These are phyloP conservation scores for Backusella westeae DNA, from an alignment of 192 early-diverging fungal species.

Conservation along the genomic window DNA sequence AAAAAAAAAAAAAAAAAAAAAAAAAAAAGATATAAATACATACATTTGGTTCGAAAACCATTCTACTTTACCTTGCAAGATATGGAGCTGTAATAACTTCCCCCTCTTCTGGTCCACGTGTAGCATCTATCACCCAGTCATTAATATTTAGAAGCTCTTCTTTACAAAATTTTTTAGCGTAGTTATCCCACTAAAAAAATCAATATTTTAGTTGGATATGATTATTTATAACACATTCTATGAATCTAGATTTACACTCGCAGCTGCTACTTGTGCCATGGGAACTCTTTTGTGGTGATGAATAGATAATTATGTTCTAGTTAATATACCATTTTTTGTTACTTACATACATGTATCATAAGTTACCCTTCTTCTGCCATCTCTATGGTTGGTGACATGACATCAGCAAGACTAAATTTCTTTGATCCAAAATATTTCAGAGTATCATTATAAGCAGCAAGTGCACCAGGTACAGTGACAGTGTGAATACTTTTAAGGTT, in stretches of 20 bases:
- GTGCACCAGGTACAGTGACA: conserved; percentile 71
- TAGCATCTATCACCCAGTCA: conserved; percentile 49
- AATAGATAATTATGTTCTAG: too few relatives aligned
- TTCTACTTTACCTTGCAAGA: conserved; percentile 42
- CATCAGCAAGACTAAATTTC: conserved; percentile 48
- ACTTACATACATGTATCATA: too few relatives aligned
- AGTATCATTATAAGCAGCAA: conserved; percentile 69
- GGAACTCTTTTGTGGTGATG: too few relatives aligned
- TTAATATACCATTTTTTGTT: too few relatives aligned
- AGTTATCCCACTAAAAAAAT: neutral
- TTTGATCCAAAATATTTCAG: conserved; percentile 62
- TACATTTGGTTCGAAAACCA: neutral
- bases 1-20: too few relatives aligned
- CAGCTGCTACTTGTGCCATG: too few relatives aligned
- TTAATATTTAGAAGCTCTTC: conserved; percentile 33
- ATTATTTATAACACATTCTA: too few relatives aligned
- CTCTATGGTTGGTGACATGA: conserved; percentile 64
- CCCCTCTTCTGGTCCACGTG: conserved; percentile 52
- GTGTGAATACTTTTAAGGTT: conserved; percentile 40
- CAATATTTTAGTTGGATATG: too few relatives aligned
- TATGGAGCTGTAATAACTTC: conserved; percentile 58
- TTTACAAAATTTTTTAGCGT: conserved; percentile 10
- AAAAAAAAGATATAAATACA: neutral
- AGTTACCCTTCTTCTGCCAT: conserved; percentile 64
- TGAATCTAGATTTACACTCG: neutral